These are phyloP conservation scores for Pichia californica DNA, from an alignment of 805 yeast genomes.

Conservation along the genomic window DNA sequence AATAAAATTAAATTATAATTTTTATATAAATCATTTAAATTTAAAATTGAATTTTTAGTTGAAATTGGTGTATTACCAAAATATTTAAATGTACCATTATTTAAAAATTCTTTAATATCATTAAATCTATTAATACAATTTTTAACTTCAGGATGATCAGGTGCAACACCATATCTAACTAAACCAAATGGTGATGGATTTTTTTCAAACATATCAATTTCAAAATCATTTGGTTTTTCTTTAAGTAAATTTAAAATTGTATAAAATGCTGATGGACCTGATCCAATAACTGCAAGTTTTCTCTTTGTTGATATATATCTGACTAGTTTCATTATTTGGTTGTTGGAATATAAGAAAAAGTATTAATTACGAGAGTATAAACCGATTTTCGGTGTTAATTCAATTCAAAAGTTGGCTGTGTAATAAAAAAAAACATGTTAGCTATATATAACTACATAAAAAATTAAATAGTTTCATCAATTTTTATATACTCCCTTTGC, in stretches of 20 bases:
- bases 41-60: constrained; percentile 26
- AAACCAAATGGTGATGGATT: constrained; percentile 89
- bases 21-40: constrained; percentile 40
- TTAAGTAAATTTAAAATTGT: constrained; percentile 70
- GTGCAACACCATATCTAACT: constrained; percentile 95
- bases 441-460: no score
- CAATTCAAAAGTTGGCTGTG: no score
- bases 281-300: constrained; percentile 74
- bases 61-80: constrained; percentile 52
- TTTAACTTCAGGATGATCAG: constrained; percentile 94
- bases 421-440: no score
- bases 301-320: background rate
- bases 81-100: constrained; percentile 37
- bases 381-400: no score
- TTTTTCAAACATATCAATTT: constrained; percentile 74
- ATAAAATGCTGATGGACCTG: constrained; percentile 97
- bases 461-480: background rate
- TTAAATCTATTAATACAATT: constrained; percentile 72
- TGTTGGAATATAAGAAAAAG: background rate
- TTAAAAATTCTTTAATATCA: constrained; percentile 28
- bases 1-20: constrained; percentile 69
- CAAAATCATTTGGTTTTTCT: constrained; percentile 14
- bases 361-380: no score
- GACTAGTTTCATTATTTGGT: background rate
- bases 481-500: constrained; percentile 19